These are phyloP conservation scores for Boletus sp. DNA, from an alignment of 1,284 basidiomycete species.

Conservation along the genomic window DNA sequence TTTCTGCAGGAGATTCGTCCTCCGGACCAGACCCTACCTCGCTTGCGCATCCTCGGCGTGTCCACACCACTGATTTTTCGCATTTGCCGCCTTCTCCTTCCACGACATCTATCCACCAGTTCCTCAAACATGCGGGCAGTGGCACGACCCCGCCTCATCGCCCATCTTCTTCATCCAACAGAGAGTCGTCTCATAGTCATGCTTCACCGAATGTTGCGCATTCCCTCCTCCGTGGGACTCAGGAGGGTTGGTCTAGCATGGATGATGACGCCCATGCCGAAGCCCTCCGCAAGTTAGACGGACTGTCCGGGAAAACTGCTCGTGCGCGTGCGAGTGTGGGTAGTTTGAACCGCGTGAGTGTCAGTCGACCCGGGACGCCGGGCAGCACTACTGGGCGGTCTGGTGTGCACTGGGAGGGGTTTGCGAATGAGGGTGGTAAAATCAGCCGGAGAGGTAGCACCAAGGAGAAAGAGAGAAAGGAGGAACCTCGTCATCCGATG, in stretches of 20 bases:
- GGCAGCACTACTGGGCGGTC: slow-evolving; percentile 45
- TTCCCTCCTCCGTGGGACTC: slow-evolving; percentile 71
- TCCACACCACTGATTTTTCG: slow-evolving; percentile 75
- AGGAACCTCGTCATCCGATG: slow-evolving; percentile 32
- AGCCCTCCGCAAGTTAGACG: slow-evolving; percentile 91
- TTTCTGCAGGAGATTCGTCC: slow-evolving; percentile 63
- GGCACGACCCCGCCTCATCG: slow-evolving; percentile 44
- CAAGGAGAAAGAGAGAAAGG: slow-evolving; percentile 44
- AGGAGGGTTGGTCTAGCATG: slow-evolving; percentile 81
- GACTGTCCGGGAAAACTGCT: slow-evolving; percentile 72
- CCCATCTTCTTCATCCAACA: slow-evolving; percentile 41
- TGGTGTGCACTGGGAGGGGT: slow-evolving; percentile 63
- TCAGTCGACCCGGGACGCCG: slow-evolving; percentile 76
- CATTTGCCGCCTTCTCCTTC: slow-evolving; percentile 86
- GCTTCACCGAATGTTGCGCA: slow-evolving; percentile 69
- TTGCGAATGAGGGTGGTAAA: slow-evolving; percentile 46
- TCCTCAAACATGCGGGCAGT: slow-evolving; percentile 58
- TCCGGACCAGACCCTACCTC: slow-evolving; percentile 51
- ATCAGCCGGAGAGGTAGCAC: slow-evolving; percentile 48
- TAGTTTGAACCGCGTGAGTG: slow-evolving; percentile 57
- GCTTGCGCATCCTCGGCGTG: slow-evolving; percentile 44
- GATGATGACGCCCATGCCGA: slow-evolving; percentile 88
- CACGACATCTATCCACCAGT: slow-evolving; percentile 79
- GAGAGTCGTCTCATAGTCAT: slow-evolving; percentile 40
- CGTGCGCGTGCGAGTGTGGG: slow-evolving; percentile 63